These are phyloP conservation scores for Corchorus capsularis DNA, from an alignment of 345 rosid species.

Conservation along the genomic window DNA sequence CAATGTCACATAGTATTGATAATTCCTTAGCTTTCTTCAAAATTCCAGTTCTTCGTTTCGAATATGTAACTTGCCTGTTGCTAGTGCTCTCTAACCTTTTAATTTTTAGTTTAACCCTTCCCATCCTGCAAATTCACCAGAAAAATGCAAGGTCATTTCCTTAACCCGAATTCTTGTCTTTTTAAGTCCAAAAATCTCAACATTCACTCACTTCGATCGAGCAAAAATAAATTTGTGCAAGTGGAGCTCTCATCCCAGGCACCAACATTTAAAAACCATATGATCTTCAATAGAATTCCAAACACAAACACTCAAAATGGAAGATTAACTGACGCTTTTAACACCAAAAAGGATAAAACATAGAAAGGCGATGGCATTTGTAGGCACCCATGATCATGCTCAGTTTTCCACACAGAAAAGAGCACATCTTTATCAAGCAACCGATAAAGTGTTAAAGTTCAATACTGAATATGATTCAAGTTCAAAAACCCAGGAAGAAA, in stretches of 20 bases:
- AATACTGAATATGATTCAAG: neutral
- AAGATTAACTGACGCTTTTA: neutral
- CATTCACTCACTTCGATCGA: conserved; percentile 34
- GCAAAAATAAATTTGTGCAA: conserved; percentile 22
- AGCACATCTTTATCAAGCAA: conserved; percentile 14
- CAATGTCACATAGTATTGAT: conserved; percentile 82
- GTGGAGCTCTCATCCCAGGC: conserved; percentile 40
- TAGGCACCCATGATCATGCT: neutral
- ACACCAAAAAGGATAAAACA: neutral
- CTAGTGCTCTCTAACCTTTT: conserved; percentile 78
- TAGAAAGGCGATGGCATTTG: neutral
- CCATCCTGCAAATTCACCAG: conserved; percentile 55
- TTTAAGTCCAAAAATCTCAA: neutral
- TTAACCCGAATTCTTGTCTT: neutral
- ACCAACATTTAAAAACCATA: conserved; percentile 24
- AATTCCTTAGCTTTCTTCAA: conserved; percentile 91
- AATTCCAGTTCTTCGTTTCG: conserved; percentile 82
- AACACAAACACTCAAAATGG: conserved; percentile 12
- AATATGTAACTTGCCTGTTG: conserved; percentile 77
- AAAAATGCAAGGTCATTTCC: neutral
- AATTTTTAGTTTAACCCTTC: conserved; percentile 86
- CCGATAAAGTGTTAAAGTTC: neutral
- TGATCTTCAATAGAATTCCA: conserved; percentile 21
- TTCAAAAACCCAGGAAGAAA: conserved; percentile 18
- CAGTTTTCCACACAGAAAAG: conserved; percentile 20